A percentile compares a stretch with the other conserved stretches of the same genome.
Conservation (phyloP, 331 rosid species). For the Phaseolus coccineus region DNA sequence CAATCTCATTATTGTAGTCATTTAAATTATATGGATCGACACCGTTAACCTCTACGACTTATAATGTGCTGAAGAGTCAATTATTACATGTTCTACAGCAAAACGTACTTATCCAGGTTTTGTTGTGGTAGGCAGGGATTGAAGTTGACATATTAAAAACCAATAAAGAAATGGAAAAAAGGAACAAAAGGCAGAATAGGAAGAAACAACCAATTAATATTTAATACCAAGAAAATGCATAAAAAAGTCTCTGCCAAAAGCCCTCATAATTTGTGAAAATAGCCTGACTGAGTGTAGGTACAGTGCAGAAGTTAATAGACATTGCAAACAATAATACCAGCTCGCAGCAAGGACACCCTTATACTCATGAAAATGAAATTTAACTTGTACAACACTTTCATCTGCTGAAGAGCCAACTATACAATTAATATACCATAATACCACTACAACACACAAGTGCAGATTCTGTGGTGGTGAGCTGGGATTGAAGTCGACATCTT, state of each 20-base stretch:
- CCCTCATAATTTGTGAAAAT: not conserved
- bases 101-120: not conserved
- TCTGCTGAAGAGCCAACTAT: conserved; percentile 35
- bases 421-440: not conserved
- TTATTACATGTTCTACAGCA: not conserved
- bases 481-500: conserved; percentile 33
- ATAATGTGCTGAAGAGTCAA: conserved; percentile 17
- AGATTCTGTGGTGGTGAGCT: conserved; percentile 21
- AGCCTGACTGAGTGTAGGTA: not conserved
- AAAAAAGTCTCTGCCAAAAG: not conserved
- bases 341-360: not conserved
- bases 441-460: not conserved
- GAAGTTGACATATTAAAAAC: conserved; percentile 29
- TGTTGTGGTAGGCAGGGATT: not conserved
- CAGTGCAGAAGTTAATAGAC: not conserved
- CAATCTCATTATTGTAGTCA: not conserved
- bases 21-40: not conserved
- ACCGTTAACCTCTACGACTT: conserved; percentile 7
- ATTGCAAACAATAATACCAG: not conserved
- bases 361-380: too few relatives aligned
- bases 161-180: not conserved
- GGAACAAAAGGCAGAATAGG: not conserved
- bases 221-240: not conserved
- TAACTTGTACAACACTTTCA: not conserved
- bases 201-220: not conserved